Evolutionary conservation across 257 asterid species (phyloP).

Genomic region (Asclepias syriaca): DNA sequence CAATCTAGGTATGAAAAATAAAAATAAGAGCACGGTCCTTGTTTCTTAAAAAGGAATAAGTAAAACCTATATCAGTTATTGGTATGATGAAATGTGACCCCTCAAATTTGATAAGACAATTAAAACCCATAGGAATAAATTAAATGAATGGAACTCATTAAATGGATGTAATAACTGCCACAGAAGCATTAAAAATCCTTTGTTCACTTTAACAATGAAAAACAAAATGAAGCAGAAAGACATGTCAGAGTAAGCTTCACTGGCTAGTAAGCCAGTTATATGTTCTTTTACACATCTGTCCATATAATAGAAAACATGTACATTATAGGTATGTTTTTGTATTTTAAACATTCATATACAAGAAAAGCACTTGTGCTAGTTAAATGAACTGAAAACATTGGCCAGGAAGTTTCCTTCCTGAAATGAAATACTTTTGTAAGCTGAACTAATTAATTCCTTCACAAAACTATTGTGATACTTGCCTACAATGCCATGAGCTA

Average conservation of each 20-base stretch:
- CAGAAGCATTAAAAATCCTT: not conserved
- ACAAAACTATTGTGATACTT: not conserved
- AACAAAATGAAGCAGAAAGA: not conserved
- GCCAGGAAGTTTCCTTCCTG: not conserved
- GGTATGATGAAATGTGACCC: not conserved
- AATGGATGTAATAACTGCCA: not conserved
- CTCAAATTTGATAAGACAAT: not conserved
- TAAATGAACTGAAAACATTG: not conserved
- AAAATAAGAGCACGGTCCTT: not conserved
- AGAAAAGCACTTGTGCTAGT: not conserved
- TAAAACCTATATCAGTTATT: not conserved
- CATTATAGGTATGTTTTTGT: not conserved
- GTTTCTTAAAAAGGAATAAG: not conserved
- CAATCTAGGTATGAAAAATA: not conserved
- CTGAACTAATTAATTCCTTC: not conserved
- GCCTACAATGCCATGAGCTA: not conserved
- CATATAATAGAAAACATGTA: not conserved
- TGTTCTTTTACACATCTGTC: not conserved
- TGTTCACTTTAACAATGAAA: not conserved
- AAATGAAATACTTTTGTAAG: not conserved
- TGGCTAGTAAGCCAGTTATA: not conserved
- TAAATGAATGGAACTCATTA: not conserved
- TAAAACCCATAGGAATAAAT: not conserved
- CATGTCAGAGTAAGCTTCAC: not conserved
- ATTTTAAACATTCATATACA: not conserved